phyloP scores from a whole-genome alignment of 2,329 filamentous ascomycete species.

The Calonectria multiphialidica region DNA sequence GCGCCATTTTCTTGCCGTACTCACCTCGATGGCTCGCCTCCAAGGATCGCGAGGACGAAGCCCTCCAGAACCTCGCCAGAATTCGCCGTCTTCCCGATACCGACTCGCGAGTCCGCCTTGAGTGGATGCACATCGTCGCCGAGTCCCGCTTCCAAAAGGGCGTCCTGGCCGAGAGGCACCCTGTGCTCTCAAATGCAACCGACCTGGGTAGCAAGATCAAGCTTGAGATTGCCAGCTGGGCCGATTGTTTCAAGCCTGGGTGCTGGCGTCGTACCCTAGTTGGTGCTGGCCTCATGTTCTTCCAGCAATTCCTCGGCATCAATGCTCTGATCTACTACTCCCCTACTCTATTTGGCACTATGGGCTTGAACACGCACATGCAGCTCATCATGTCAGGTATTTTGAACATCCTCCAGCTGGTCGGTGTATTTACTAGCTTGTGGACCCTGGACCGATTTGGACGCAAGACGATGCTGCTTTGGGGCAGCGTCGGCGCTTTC shows the following conservation, averaged over 20 bases:
- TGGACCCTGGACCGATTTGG: conserved; percentile 53
- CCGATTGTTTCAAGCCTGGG: conserved; percentile 62
- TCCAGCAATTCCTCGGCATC: conserved; percentile 59
- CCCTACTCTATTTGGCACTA: conserved; percentile 66
- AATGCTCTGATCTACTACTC: conserved; percentile 68
- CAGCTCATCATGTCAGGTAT: conserved; percentile 48
- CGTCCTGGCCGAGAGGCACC: conserved; percentile 47
- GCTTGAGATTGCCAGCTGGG: conserved; percentile 61
- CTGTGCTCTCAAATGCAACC: conserved; percentile 50
- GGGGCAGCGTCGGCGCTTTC: conserved; percentile 41
- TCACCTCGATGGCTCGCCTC: conserved; percentile 45
- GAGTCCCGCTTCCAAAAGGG: conserved; percentile 41
- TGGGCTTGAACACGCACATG: conserved; percentile 59
- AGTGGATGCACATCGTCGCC: conserved; percentile 43
- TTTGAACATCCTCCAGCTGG: conserved; percentile 44
- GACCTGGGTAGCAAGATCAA: conserved; percentile 49
- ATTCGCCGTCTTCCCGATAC: conserved; percentile 35
- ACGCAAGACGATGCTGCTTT: conserved; percentile 39
- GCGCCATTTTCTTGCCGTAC: conserved; percentile 41
- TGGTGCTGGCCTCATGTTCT: conserved; percentile 67
- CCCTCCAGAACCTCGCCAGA: conserved; percentile 35
- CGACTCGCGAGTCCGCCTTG: conserved; percentile 37
- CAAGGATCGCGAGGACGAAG: conserved; percentile 42
- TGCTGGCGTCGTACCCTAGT: conserved; percentile 60
- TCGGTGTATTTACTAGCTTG: conserved; percentile 57